Evolutionary conservation across 805 yeast genomes (phyloP), one percentile per base, ranked within the genome.

Genomic region (Candida coleopterorum): DNA sequence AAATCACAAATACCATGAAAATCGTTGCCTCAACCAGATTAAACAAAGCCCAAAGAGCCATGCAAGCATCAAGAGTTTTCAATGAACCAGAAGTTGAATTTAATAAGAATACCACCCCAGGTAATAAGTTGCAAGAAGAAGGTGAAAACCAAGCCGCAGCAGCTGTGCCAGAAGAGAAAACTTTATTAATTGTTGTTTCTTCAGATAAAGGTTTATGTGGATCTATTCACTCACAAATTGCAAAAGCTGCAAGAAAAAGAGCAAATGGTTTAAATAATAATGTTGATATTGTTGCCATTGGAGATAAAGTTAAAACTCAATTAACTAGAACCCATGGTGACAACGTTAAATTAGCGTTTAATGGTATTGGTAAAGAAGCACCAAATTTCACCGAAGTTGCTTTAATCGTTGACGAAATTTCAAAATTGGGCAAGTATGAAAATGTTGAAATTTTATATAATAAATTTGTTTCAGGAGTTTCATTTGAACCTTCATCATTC

Each of bases 141-240:
- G 28, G 14, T 12, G 12, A 25, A 22, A 6, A n/a, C 9, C 31
- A 14, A 18, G 14, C 25, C 4, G 21, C 23, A 28, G 27, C 34
- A n/a, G 21, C 26, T 8, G 62, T 72, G 39, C 58, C 74, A 41
- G 74, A 66, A 50, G 74, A 73, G 56, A 85, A 81, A 69, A 78
- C 84, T 47, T 77, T 93, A 59, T 68, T 90, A 51, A 73, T 90
- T 57, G 96, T 89, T 41, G 79, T 88, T 46, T 83, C 97, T 33
- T 87, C 96, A 42, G 98, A 93, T 73, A 93, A 93, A 74, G 98
- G 98, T 61, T 78, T 93, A 56, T 93, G 98, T 78, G 98, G 98
- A 55, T 89, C 97, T 32, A 87, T 93, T 60, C 98, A 93, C 74
- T 79, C 98, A 37, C 95, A 86, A 71, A 70, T 90, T 53, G 84